Base-by-base conservation (phyloP, 2,329 filamentous ascomycete genomes). In the Ceratocystis cacaofunesta region DNA sequence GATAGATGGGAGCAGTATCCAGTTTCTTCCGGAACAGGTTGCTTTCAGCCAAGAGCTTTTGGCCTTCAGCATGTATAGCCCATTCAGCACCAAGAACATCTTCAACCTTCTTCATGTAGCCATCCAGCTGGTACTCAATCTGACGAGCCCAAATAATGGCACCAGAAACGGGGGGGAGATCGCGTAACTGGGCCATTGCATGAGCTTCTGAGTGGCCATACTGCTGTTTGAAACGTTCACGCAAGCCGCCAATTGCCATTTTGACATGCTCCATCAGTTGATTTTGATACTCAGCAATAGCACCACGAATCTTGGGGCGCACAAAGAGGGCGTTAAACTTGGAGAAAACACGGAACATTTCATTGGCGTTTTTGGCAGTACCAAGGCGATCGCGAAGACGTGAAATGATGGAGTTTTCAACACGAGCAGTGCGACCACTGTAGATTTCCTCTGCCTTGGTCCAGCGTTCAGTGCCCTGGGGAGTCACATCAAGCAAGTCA, bases 261-360 rank as follows among this genome's bases (percentile, higher is more conserved):
- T 97, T 97, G 71, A 99, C 94, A 71, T 95, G 96, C 71, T 96
- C 92, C 74, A 99, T 96, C 43, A 99, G 85, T 75, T 96, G 92
- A 3, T 92, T 94, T 75, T 99, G 94, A 74, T 99, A 99, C 76
- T 99, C 92, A 55, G 91, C 89, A 72, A 99, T 99, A 65, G 94
- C 95, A 70, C 95, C 92, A 69, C 94, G 87, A 76, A 99, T 97
- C 80, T 99, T 99, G n/a, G 94, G 94, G 67, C 94, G 86, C 66
- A 99, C 92, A 71, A 99, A 95, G 36, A 99, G 85, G 1, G 94
- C 94, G 73, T 99, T 99, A 82, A 99, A 99, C 74, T 97, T 97
- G 64, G 94, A 97, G 75, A 99, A 99, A 68, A 99, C 94, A 65
- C 95, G 89, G 75, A 99, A 99, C 94, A 99, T 99, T 76, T 99